Conservation (phyloP, 2,329 filamentous ascomycete species). For the Pseudogymnoascus sp. region DNA sequence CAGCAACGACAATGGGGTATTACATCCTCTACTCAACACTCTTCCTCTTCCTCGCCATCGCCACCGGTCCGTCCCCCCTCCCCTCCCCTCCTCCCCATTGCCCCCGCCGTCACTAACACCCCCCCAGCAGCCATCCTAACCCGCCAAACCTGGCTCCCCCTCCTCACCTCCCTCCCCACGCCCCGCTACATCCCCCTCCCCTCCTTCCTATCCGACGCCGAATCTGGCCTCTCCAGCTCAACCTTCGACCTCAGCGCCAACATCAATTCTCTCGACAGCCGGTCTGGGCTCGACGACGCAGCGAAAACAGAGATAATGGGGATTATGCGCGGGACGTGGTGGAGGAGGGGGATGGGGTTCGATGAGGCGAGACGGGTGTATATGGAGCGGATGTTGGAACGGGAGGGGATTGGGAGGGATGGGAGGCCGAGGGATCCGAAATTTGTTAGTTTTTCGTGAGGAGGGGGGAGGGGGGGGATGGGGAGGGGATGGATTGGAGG, state of each 20-base stretch:
- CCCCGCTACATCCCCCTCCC: constrained; percentile 71
- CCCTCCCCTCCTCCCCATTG: constrained; percentile 10
- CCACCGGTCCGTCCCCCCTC: constrained; percentile 51
- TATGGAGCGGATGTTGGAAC: constrained; percentile 79
- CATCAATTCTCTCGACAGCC: constrained; percentile 68
- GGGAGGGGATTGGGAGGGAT: constrained; percentile 82
- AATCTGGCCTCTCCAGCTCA: constrained; percentile 74
- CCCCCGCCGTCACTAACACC: constrained; percentile 15
- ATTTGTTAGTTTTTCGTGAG: constrained; percentile 83
- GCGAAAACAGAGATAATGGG: constrained; percentile 76
- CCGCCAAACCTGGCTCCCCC: constrained; percentile 71
- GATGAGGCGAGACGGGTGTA: constrained; percentile 85
- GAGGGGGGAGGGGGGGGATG: not conserved
- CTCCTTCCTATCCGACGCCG: constrained; percentile 75
- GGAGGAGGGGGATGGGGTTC: constrained; percentile 68
- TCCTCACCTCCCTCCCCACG: constrained; percentile 48
- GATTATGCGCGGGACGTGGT: constrained; percentile 68
- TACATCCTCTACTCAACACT: constrained; percentile 76
- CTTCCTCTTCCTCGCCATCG: constrained; percentile 63
- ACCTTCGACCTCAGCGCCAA: constrained; percentile 82
- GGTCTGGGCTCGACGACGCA: constrained; percentile 72
- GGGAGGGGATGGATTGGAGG: no score
- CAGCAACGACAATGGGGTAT: constrained; percentile 49
- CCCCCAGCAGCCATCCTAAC: constrained; percentile 68
- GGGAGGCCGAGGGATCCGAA: constrained; percentile 86